Conservation (phyloP, 2,329 filamentous ascomycete species). For the Monosporascus ibericus region DNA sequence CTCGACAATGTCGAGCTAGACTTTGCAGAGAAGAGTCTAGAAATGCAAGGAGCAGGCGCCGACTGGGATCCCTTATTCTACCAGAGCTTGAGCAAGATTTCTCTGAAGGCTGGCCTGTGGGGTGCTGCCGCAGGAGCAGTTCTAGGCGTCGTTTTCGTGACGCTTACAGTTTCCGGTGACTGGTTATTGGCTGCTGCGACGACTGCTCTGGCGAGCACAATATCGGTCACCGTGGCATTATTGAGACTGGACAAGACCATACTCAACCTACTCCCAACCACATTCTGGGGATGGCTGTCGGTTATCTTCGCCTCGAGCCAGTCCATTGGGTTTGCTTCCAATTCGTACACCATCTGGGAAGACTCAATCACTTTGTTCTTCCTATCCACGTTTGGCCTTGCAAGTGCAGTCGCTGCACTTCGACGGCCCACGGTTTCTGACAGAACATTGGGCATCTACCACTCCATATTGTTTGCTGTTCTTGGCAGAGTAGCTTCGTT, state of each 20-base stretch:
- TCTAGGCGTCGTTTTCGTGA: conserved; percentile 24
- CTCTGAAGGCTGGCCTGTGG: conserved; percentile 31
- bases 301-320: conserved; percentile 77
- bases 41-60: conserved; percentile 35
- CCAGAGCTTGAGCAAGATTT: conserved; percentile 31
- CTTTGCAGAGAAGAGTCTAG: conserved; percentile 51
- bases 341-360: conserved; percentile 99
- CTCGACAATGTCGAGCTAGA: conserved; percentile 53
- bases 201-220: conserved; percentile 39
- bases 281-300: conserved; percentile 83
- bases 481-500: conserved; percentile 76
- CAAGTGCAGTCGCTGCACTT: conserved; percentile 69
- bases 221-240: conserved; percentile 34
- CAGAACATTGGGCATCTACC: conserved; percentile 71
- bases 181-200: conserved; percentile 35
- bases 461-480: conserved; percentile 76
- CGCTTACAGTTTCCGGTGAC: conserved; percentile 30
- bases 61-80: conserved; percentile 25
- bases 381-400: conserved; percentile 76
- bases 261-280: conserved; percentile 57
- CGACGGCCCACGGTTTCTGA: conserved; percentile 62
- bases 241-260: conserved; percentile 38
- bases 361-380: conserved; percentile 92
- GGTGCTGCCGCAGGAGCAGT: conserved; percentile 29
- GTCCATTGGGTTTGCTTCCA: conserved; percentile 91